A percentile compares a stretch with the other conserved stretches of the same genome.
These are phyloP conservation scores for Penicillium digitatum DNA, from an alignment of 2,329 filamentous ascomycete species.

Conservation along the genomic window DNA sequence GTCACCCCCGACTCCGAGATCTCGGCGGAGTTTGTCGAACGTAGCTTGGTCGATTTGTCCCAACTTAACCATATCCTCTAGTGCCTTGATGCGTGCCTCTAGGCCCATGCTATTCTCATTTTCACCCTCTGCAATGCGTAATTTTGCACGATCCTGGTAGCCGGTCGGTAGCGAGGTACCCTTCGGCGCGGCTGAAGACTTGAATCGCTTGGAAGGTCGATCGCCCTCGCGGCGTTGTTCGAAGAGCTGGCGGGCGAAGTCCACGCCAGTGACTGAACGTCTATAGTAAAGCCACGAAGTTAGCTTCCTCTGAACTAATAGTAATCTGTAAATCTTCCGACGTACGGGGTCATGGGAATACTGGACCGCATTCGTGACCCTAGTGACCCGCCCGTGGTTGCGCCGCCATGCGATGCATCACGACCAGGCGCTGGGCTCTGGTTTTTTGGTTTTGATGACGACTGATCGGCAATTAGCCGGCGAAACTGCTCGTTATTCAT, in stretches of 20 bases:
- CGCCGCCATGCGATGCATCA: slow-evolving; percentile 36
- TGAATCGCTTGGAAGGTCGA: slow-evolving; percentile 67
- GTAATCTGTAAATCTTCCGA: slow-evolving; percentile 13
- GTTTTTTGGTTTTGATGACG: slow-evolving; percentile 21
- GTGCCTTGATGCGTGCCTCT: slow-evolving; percentile 65
- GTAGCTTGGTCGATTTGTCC: slow-evolving; percentile 77
- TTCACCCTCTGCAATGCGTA: slow-evolving; percentile 54
- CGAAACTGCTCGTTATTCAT: slow-evolving; percentile 99
- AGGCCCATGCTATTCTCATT: slow-evolving; percentile 52
- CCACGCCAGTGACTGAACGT: slow-evolving; percentile 62
- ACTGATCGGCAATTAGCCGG: slow-evolving; percentile 63
- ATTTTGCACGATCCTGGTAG: slow-evolving; percentile 76
- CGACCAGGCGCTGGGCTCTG: slow-evolving; percentile 13
- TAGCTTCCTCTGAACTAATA: background rate
- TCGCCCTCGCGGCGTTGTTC: slow-evolving; percentile 59
- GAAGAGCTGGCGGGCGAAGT: slow-evolving; percentile 81
- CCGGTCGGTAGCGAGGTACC: slow-evolving; percentile 74
- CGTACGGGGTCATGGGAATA: slow-evolving; percentile 92
- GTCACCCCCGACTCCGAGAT: slow-evolving; percentile 77
- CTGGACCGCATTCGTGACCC: slow-evolving; percentile 74
- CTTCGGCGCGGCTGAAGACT: slow-evolving; percentile 70
- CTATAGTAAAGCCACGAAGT: slow-evolving; percentile 38
- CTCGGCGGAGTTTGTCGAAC: slow-evolving; percentile 68
- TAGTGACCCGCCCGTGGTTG: slow-evolving; percentile 55
- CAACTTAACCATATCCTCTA: slow-evolving; percentile 77